Percentiles rank a stretch among this genome's conserved stretches.
These are phyloP conservation scores for Leptoxyphium fumago DNA, from an alignment of 2,329 filamentous ascomycete species.

Conservation along the genomic window DNA sequence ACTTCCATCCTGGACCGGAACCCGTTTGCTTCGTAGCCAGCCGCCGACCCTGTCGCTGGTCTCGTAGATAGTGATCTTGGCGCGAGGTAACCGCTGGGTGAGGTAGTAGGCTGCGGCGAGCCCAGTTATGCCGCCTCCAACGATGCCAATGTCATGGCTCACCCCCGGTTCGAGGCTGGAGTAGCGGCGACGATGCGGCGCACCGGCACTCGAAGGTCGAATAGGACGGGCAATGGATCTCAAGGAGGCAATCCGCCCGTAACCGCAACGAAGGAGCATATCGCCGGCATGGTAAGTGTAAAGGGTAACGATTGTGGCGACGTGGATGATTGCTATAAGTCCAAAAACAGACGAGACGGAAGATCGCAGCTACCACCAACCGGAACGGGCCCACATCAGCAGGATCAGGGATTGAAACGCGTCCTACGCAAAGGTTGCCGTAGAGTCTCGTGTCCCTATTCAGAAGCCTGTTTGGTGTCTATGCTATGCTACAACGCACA, in stretches of 20 bases:
- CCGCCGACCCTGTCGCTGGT: conserved; percentile 56
- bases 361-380: no score
- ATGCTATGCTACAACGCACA: no score
- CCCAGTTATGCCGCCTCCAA: conserved; percentile 75
- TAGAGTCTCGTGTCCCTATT: no score
- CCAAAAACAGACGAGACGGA: no score
- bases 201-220: not conserved
- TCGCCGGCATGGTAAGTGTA: not conserved
- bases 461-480: no score
- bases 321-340: no score
- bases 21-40: conserved; percentile 59
- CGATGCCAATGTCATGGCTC: conserved; percentile 42
- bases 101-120: conserved; percentile 67
- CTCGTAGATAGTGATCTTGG: conserved; percentile 73
- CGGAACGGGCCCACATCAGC: no score
- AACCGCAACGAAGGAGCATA: not conserved
- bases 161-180: not conserved
- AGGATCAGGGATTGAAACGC: no score
- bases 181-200: not conserved
- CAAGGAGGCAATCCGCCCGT: not conserved
- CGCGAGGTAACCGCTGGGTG: conserved; percentile 48
- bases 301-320: no score
- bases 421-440: no score
- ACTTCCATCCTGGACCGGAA: conserved; percentile 44
- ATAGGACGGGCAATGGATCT: not conserved